Evolutionary conservation across 257 asterid genomes (phyloP).

Genomic region (Echites panduratus): DNA sequence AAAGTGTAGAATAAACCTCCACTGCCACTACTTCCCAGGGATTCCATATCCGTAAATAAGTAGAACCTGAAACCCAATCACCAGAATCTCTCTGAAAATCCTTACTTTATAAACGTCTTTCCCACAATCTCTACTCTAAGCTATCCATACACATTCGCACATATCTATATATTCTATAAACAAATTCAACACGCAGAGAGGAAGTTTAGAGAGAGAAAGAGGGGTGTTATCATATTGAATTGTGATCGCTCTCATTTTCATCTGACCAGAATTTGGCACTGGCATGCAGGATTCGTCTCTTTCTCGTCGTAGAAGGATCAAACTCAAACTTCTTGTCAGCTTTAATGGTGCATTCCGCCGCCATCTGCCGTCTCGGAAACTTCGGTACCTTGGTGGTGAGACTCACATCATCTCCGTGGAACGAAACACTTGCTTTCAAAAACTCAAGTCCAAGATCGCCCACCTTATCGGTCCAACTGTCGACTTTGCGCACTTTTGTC

Average conservation of each 20-base stretch:
- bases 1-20: too few species aligned
- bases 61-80: background rate
- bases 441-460: constrained; percentile 13
- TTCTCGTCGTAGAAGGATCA: constrained; percentile 6
- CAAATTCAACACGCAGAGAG: background rate
- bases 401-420: constrained; percentile 21
- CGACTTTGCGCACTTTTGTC: constrained; percentile 1
- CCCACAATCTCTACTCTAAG: too few species aligned
- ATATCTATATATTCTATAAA: too few species aligned
- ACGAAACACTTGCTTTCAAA: background rate
- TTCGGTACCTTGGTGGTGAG: constrained; percentile 27
- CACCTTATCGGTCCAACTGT: constrained; percentile 7
- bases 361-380: constrained; percentile 14
- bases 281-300: constrained; percentile 18
- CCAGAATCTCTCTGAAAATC: background rate
- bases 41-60: background rate
- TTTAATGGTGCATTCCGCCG: constrained; percentile 24
- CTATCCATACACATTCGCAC: too few species aligned
- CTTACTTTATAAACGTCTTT: background rate
- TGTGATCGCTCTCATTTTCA: background rate
- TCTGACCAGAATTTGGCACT: background rate
- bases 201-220: too few species aligned
- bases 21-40: background rate
- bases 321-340: constrained; percentile 29
- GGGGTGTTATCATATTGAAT: too few species aligned